phyloP scores from a whole-genome alignment of 2,329 filamentous ascomycete genomes.

The Scolecobasidium constrictum region DNA sequence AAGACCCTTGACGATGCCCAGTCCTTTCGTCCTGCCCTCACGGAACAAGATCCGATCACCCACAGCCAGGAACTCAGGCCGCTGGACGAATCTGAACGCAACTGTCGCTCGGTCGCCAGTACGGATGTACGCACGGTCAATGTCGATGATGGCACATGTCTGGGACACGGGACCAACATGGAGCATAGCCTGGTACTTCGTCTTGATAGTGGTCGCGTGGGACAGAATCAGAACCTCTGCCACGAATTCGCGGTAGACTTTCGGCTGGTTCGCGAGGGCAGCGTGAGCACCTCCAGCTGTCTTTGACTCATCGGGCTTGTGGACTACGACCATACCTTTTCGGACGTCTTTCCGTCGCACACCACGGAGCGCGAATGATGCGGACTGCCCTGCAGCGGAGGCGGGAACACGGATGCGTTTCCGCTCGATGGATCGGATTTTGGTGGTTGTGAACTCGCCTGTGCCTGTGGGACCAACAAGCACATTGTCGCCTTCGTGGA shows the following conservation, averaged over 20 bases:
- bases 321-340: slow-evolving; percentile 95
- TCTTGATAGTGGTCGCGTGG: slow-evolving; percentile 94
- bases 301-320: slow-evolving; percentile 54
- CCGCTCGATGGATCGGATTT: slow-evolving; percentile 83
- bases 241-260: slow-evolving; percentile 41
- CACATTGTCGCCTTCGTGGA: slow-evolving; percentile 83
- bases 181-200: slow-evolving; percentile 94
- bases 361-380: slow-evolving; percentile 80
- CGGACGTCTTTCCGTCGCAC: slow-evolving; percentile 84
- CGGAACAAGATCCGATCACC: slow-evolving; percentile 88
- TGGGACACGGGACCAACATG: slow-evolving; percentile 92
- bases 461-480: slow-evolving; percentile 83
- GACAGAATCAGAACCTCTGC: slow-evolving; percentile 84
- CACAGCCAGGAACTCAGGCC: slow-evolving; percentile 81
- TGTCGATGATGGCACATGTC: slow-evolving; percentile 94
- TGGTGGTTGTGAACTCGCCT: slow-evolving; percentile 79
- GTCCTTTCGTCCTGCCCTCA: slow-evolving; percentile 86
- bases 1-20: slow-evolving; percentile 86
- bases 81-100: slow-evolving; percentile 87
- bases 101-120: slow-evolving; percentile 91
- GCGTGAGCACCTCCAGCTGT: slow-evolving; percentile 30
- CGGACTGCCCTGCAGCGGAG: slow-evolving; percentile 83
- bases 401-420: slow-evolving; percentile 84
- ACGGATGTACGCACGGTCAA: slow-evolving; percentile 89
- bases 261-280: slow-evolving; percentile 31